These are phyloP conservation scores for Podaxis pistillaris DNA, from an alignment of 768 basidiomycete species.

Conservation along the genomic window DNA sequence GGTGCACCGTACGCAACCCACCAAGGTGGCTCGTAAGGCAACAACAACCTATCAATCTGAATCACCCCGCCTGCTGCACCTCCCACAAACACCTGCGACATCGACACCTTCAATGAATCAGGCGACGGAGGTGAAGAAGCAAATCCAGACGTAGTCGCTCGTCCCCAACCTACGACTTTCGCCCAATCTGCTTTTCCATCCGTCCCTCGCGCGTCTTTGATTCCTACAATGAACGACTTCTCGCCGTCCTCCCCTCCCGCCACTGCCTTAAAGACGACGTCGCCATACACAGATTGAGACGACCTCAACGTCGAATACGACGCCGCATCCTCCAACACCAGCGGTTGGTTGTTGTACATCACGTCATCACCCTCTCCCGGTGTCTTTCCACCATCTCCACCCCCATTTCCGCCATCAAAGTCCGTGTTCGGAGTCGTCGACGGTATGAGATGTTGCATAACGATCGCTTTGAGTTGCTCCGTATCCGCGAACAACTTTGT, in stretches of 20 bases:
- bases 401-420: slow-evolving; percentile 16
- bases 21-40: slow-evolving; percentile 87
- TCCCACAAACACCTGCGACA: slow-evolving; percentile 25
- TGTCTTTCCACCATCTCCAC: background rate
- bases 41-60: slow-evolving; percentile 77
- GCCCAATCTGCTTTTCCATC: slow-evolving; percentile 63
- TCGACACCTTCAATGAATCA: background rate
- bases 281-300: slow-evolving; percentile 64
- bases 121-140: background rate
- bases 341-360: slow-evolving; percentile 68
- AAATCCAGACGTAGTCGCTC: slow-evolving; percentile 51
- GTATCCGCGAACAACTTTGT: slow-evolving; percentile 64
- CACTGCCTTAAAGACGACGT: slow-evolving; percentile 67
- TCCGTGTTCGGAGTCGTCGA: slow-evolving; percentile 28
- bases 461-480: slow-evolving; percentile 53
- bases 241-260: slow-evolving; percentile 38
- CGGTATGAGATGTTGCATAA: slow-evolving; percentile 76
- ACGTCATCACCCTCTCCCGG: slow-evolving; percentile 22
- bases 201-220: slow-evolving; percentile 71
- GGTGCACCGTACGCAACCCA: slow-evolving; percentile 77
- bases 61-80: slow-evolving; percentile 84
- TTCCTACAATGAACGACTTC: slow-evolving; percentile 59
- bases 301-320: slow-evolving; percentile 82
- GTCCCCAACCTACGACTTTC: slow-evolving; percentile 69
- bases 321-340: slow-evolving; percentile 62